A percentile compares a stretch with the other conserved stretches of the same genome.
phyloP scores from a whole-genome alignment of 306 rosid species.

The Cucumis melo region DNA sequence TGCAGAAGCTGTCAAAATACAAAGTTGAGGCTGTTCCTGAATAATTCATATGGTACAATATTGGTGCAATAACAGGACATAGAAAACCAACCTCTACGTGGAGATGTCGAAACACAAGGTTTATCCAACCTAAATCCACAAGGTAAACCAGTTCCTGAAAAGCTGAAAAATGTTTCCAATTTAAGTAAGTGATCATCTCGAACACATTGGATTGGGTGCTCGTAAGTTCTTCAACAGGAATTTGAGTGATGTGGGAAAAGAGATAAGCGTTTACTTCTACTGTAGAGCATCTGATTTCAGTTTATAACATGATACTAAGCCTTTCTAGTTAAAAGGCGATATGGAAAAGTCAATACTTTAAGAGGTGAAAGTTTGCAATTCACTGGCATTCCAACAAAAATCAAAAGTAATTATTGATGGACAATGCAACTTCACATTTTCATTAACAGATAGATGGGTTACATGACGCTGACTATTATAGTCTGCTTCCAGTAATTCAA shows the following conservation, averaged over 20 bases:
- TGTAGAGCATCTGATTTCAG: not conserved
- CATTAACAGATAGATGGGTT: not conserved
- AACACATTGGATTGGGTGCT: not conserved
- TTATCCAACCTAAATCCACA: constrained; percentile 57
- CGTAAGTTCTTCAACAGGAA: not conserved
- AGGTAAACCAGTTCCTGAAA: constrained; percentile 49
- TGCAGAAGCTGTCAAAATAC: constrained; percentile 36
- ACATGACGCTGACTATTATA: too few species aligned
- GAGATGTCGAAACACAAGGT: constrained; percentile 61
- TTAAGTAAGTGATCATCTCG: not conserved
- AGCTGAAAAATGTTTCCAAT: constrained; percentile 32
- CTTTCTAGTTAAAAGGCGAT: not conserved
- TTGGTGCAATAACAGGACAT: not conserved
- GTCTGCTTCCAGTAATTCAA: not conserved
- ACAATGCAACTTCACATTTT: not conserved
- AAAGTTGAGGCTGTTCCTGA: not conserved
- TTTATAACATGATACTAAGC: not conserved
- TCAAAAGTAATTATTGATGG: not conserved
- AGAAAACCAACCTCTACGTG: constrained; percentile 38
- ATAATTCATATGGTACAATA: not conserved
- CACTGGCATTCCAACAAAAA: not conserved
- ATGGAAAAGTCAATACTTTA: not conserved
- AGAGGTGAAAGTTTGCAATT: not conserved
- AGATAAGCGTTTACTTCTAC: not conserved
- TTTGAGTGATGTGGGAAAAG: not conserved